Evolutionary conservation across 2,329 filamentous ascomycete species (phyloP), one percentile per base, ranked within the genome.

Genomic region (Ophiostoma ulmi): DNA sequence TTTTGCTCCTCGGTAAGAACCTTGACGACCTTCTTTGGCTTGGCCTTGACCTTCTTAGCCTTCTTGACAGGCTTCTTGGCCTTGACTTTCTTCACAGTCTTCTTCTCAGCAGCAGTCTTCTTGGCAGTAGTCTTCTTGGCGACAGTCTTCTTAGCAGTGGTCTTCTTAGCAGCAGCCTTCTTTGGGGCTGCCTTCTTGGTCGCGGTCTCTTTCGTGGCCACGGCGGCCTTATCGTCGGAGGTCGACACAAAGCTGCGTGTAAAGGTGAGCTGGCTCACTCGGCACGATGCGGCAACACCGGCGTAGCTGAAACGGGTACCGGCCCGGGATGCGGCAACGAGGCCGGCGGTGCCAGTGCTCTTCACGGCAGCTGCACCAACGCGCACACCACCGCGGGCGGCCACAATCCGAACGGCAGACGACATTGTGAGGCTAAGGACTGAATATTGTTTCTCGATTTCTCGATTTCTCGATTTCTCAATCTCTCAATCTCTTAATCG

Each of bases 1-100:
- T 80, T 77, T 73, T 81, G 74, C 77, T 83, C 81, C 1, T 79
- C 79, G 38, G 78, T 79, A 72, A 79, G 69, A 35, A 39, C 36
- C 61, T 64, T 72, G 79, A 79, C 81, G 31, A 22, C 26, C 69
- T 36, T 61, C 11, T 67, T 58, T 70, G 74, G 75, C 70, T 73
- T 77, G 35, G 75, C 69, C 22, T 64, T 64, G 61, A 20, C 35
- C 72, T 76, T 77, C 72, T 76, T 76, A 11, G 3, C 22, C 22
- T 35, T 36, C 52, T 61, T 61, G 35, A 20, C 38, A 44, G 71
- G 66, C 26, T 71, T 75, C 70, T 75, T 76, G 38, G 38, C 22
- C 7, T 73, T 72, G 22, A 31, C 17, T 31, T 65, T 65, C 35
- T 22, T 39, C 1, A 20, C 35, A 14, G 75, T 63, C 63, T 75